Evolutionary conservation across 441 rosid species (phyloP), one percentile per base, ranked within the genome.

Genomic region (Aleurites moluccanus): DNA sequence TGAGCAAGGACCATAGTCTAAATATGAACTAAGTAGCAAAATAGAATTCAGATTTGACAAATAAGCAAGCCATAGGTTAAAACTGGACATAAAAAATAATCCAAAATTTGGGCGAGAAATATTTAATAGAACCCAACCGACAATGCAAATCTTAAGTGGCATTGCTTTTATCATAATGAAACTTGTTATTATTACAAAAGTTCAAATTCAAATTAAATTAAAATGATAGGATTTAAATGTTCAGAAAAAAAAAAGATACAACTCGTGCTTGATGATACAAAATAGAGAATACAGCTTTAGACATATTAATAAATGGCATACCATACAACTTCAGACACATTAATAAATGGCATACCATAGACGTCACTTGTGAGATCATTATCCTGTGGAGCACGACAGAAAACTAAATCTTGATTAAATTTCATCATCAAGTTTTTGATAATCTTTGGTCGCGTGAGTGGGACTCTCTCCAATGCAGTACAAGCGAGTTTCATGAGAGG

Each of bases 401-500:
- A 96, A 69, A 96, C 97, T 57, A 92, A 83, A 82, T 94, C 99
- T 80, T 89, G 96, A 84, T 89, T 81, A 74, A 96, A 76, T 83
- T 90, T 94, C 84, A 81, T 87, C 79, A 79, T 83, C 83, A 94
- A 84, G 79, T 86, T 61, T 10, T 89, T 90, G 9, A 94, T 85
- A 71, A 94, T 81, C 83, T 89, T 92, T 7, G 81, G 77, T 14
- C 98, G 84, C 2, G 95, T 92, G 18, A 96, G 88, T 40, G 98
- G 97, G 81, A 92, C 97, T 85, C 98, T 89, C 82, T 92, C 98
- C 80, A 91, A 69, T 0, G 97, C 98, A 61, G 97, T 91, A 69
- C 97, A 92, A 18, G 93, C 95, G 65, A 94, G 95, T 85, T 85
- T 89, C 98, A 94, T 94, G 57, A 94, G 88, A 35, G 98, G 97